These are phyloP conservation scores for Barnettozyma pratensis DNA, from an alignment of 805 yeast species.

Conservation along the genomic window DNA sequence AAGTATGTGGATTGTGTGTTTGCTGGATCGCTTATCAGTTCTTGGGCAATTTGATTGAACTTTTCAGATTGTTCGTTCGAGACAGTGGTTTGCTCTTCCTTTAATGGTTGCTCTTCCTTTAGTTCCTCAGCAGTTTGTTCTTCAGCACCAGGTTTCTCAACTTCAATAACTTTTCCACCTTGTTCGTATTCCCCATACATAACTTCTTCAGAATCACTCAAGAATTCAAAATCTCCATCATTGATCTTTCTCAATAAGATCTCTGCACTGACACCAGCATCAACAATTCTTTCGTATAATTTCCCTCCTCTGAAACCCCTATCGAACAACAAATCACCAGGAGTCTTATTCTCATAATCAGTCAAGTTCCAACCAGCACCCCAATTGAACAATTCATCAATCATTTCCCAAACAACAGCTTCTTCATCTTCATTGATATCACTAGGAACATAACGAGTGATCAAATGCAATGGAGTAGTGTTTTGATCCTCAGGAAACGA, in stretches of 20 bases:
- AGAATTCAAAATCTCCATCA: conserved; percentile 56
- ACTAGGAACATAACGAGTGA: conserved; percentile 46
- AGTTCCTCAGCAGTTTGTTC: conserved; percentile 16
- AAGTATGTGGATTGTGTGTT: conserved; percentile 61
- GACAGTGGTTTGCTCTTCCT: background rate
- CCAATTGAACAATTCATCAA: conserved; percentile 63
- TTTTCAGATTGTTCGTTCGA: conserved; percentile 6
- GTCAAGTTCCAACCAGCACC: conserved; percentile 92
- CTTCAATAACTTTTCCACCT: conserved; percentile 5
- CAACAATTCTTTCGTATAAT: conserved; percentile 50
- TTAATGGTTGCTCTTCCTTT: conserved; percentile 7
- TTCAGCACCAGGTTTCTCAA: conserved; percentile 18
- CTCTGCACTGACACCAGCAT: conserved; percentile 91
- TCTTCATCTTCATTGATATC: conserved; percentile 39
- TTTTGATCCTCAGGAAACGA: conserved; percentile 39
- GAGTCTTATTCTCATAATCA: conserved; percentile 68
- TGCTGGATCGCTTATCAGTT: conserved; percentile 47
- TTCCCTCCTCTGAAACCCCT: conserved; percentile 38
- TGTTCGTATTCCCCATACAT: conserved; percentile 19
- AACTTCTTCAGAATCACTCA: conserved; percentile 34
- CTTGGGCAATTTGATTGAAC: conserved; percentile 16
- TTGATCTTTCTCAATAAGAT: conserved; percentile 66
- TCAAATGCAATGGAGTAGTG: conserved; percentile 76
- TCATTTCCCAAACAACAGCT: conserved; percentile 45
- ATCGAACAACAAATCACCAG: conserved; percentile 73